Evolutionary conservation across 805 yeast genomes (phyloP).

Genomic region (Scheffersomyces coipomensis): DNA sequence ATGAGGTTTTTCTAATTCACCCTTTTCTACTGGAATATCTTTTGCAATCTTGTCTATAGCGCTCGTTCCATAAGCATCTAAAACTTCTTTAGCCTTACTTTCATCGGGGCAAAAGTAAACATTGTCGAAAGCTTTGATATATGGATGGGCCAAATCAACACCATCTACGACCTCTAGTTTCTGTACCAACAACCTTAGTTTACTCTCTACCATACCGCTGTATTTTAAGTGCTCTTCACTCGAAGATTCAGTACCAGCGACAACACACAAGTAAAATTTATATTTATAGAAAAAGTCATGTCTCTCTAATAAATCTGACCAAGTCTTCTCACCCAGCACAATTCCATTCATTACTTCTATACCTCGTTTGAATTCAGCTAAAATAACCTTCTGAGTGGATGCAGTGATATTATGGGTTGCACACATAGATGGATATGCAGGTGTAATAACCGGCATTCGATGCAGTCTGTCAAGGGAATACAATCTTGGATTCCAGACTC

Average conservation of each 20-base stretch:
- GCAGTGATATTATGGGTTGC: slow-evolving; percentile 94
- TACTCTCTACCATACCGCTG: slow-evolving; percentile 92
- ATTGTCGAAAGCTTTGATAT: slow-evolving; percentile 57
- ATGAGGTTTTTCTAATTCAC: background rate
- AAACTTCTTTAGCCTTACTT: slow-evolving; percentile 36
- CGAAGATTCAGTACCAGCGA: slow-evolving; percentile 70
- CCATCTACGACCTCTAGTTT: slow-evolving; percentile 80
- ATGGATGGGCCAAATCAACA: slow-evolving; percentile 85
- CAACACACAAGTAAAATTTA: slow-evolving; percentile 81
- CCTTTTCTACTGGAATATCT: slow-evolving; percentile 1
- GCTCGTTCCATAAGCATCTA: slow-evolving; percentile 60
- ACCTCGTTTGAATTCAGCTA: slow-evolving; percentile 80
- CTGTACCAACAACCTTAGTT: slow-evolving; percentile 74
- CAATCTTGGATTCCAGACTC: slow-evolving; percentile 94
- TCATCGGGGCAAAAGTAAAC: slow-evolving; percentile 35
- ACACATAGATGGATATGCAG: slow-evolving; percentile 98
- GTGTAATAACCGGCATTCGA: slow-evolving; percentile 96
- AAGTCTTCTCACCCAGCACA: slow-evolving; percentile 55
- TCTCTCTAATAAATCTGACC: slow-evolving; percentile 75
- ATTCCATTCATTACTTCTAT: slow-evolving; percentile 69
- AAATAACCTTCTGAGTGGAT: slow-evolving; percentile 80
- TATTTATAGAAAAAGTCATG: slow-evolving; percentile 83
- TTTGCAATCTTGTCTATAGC: slow-evolving; percentile 8
- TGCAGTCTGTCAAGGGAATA: slow-evolving; percentile 89
- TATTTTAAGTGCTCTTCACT: slow-evolving; percentile 85